phyloP scores from a whole-genome alignment of 208 protist species.

The Crithidia bombi region DNA sequence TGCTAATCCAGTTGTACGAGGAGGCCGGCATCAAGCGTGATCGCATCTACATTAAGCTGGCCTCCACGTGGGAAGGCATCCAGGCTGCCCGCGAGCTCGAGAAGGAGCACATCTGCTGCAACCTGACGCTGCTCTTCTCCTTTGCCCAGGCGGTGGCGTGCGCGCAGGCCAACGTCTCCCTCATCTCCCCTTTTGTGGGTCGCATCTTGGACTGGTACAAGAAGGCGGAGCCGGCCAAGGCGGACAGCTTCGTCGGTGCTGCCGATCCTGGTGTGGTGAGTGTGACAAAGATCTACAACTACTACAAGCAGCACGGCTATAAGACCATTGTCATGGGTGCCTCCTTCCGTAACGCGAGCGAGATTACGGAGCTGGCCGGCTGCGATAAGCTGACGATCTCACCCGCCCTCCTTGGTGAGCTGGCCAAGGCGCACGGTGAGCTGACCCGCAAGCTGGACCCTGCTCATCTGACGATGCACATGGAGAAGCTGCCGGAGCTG shows the following conservation, averaged over 20 bases:
- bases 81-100: constrained; percentile 94
- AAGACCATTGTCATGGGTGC: constrained; percentile 98
- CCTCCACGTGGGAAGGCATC: constrained; percentile 98
- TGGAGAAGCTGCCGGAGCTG: constrained; percentile 67
- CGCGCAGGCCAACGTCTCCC: constrained; percentile 93
- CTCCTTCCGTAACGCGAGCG: constrained; percentile 95
- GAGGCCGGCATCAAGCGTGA: constrained; percentile 90
- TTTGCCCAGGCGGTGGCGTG: constrained; percentile 95
- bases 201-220: constrained; percentile 98
- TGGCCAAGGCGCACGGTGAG: constrained; percentile 56
- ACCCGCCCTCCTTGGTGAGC: constrained; percentile 94
- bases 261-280: constrained; percentile 95
- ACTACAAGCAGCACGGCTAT: constrained; percentile 98
- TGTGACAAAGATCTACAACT: constrained; percentile 96
- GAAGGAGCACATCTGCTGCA: constrained; percentile 96
- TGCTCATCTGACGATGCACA: constrained; percentile 37
- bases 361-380: constrained; percentile 94
- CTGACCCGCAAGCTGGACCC: constrained; percentile 75
- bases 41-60: constrained; percentile 97
- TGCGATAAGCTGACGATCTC: constrained; percentile 98
- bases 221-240: constrained; percentile 55
- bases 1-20: constrained; percentile 95
- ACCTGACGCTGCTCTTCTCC: constrained; percentile 98
- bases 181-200: constrained; percentile 97
- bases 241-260: constrained; percentile 60